phyloP scores from a whole-genome alignment of 192 early-diverging fungal genomes.

The Chytriomyces confervae region DNA sequence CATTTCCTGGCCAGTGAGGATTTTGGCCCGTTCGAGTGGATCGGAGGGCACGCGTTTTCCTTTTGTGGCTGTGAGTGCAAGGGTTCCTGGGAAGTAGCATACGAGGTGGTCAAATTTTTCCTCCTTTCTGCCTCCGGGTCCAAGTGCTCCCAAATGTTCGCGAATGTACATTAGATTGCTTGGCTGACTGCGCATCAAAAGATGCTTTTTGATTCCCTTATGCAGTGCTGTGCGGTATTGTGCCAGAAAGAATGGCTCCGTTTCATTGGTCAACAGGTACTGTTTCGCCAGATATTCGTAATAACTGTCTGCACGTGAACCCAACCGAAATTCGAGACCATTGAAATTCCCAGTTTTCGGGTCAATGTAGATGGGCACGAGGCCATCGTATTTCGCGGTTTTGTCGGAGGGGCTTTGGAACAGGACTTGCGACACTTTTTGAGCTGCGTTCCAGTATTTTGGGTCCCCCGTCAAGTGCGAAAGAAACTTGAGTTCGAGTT shows the following conservation, averaged over 20 bases:
- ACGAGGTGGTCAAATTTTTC: slow-evolving; percentile 93
- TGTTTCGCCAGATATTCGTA: slow-evolving; percentile 96
- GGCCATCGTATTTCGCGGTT: slow-evolving; percentile 59
- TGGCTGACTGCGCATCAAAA: slow-evolving; percentile 64
- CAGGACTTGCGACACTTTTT: slow-evolving; percentile 67
- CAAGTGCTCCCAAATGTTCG: slow-evolving; percentile 46
- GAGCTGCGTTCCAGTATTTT: slow-evolving; percentile 75
- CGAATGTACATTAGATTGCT: slow-evolving; percentile 69
- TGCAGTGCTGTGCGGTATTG: slow-evolving; percentile 70
- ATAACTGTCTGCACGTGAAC: slow-evolving; percentile 86
- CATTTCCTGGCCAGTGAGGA: slow-evolving; percentile 45
- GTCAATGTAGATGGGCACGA: slow-evolving; percentile 79
- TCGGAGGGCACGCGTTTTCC: slow-evolving; percentile 50
- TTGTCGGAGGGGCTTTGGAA: slow-evolving; percentile 39
- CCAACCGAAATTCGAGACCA: slow-evolving; percentile 71
- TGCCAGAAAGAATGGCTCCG: slow-evolving; percentile 66
- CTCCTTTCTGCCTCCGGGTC: background rate
- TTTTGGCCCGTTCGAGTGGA: background rate
- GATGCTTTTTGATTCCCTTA: slow-evolving; percentile 67
- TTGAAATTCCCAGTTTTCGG: slow-evolving; percentile 63
- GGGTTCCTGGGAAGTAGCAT: slow-evolving; percentile 86
- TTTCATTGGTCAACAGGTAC: slow-evolving; percentile 72
- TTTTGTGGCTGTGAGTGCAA: slow-evolving; percentile 78
- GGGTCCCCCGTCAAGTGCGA: slow-evolving; percentile 74
- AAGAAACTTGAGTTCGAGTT: slow-evolving; percentile 88